Evolutionary conservation across 352 stramenopile genomes (phyloP).

Genomic region (Phytopythium helicoides): DNA sequence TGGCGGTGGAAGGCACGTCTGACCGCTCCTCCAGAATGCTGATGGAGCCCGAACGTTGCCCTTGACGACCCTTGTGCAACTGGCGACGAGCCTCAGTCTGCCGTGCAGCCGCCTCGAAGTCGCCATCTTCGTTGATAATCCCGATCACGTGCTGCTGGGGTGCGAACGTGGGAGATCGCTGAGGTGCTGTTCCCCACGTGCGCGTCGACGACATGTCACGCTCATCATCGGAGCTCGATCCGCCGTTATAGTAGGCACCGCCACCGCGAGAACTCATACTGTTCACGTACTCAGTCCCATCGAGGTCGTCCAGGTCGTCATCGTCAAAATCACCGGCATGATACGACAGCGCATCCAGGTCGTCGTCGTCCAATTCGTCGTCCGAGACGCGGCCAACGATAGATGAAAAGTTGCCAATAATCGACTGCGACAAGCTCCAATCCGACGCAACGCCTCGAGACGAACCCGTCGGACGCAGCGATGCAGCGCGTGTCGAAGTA

Average conservation of each 20-base stretch:
- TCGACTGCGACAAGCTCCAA: constrained; percentile 68
- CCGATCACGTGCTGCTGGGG: constrained; percentile 19
- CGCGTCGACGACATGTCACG: constrained; percentile 4
- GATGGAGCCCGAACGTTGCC: constrained; percentile 31
- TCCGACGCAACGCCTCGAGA: constrained; percentile 44
- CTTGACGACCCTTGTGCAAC: not conserved
- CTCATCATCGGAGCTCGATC: not conserved
- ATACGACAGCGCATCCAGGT: constrained; percentile 37
- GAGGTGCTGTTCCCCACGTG: constrained; percentile 1
- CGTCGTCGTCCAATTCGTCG: constrained; percentile 56
- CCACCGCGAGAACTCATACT: constrained; percentile 5
- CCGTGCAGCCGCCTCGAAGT: constrained; percentile 24
- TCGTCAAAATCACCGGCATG: constrained; percentile 31
- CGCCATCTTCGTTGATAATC: constrained; percentile 27
- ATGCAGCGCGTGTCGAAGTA: constrained; percentile 6
- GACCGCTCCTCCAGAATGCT: constrained; percentile 28
- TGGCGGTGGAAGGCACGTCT: constrained; percentile 17
- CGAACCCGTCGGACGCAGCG: constrained; percentile 7
- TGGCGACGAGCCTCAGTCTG: constrained; percentile 3
- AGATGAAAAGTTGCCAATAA: constrained; percentile 74
- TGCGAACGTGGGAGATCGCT: constrained; percentile 10
- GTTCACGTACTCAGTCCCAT: constrained; percentile 1
- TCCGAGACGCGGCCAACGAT: constrained; percentile 60
- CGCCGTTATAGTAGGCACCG: not conserved
- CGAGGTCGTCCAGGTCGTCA: constrained; percentile 19